A percentile compares a stretch with the other conserved stretches of the same genome.
These are phyloP conservation scores for Mycena olivaceomarginata DNA, from an alignment of 768 basidiomycete genomes.

Conservation along the genomic window DNA sequence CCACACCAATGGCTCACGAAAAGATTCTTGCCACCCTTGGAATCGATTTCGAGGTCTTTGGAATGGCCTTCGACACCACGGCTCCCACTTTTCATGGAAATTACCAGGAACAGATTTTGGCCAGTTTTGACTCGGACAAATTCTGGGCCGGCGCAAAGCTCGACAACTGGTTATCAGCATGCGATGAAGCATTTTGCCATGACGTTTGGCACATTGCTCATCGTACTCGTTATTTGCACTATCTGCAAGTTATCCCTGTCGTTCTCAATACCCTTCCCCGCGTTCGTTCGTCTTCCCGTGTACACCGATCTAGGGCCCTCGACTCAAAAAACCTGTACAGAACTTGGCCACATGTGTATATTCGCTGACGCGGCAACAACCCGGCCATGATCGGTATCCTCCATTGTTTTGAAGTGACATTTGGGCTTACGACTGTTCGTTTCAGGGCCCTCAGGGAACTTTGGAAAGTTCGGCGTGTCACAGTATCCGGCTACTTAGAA, in stretches of 20 bases:
- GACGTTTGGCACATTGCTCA: background rate
- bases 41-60: background rate
- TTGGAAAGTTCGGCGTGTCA: too few species aligned
- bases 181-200: background rate
- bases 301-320: background rate
- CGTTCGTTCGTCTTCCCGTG: background rate
- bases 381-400: background rate
- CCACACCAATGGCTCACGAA: background rate
- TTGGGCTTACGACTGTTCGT: too few species aligned
- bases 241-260: background rate
- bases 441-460: background rate
- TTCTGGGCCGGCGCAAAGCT: slow-evolving; percentile 6
- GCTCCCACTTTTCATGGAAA: too few species aligned
- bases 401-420: too few species aligned
- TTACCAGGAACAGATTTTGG: background rate
- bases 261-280: background rate
- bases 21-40: slow-evolving; percentile 1
- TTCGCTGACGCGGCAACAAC: background rate
- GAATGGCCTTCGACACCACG: background rate
- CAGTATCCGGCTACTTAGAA: background rate
- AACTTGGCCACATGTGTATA: slow-evolving; percentile 5
- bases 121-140: background rate
- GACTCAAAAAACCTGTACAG: background rate
- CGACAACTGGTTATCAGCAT: background rate
- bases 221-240: background rate